Evolutionary conservation across 495 filamentous ascomycete genomes (phyloP).

Genomic region (Geoglossum glabrum): DNA sequence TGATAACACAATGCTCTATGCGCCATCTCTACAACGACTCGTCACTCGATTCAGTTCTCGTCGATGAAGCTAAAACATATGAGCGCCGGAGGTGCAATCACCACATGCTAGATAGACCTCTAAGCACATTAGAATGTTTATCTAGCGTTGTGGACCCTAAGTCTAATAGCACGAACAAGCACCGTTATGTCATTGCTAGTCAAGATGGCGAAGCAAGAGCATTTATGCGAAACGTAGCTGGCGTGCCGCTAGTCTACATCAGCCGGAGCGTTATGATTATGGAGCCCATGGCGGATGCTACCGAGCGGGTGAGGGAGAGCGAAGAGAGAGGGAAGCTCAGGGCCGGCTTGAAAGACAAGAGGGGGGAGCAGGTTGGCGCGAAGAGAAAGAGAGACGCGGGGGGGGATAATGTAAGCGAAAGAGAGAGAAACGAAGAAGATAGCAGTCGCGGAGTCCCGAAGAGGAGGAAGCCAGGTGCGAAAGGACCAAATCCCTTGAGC

Average conservation of each 20-base stretch:
- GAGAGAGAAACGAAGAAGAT: slow-evolving; percentile 13
- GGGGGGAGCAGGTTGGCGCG: slow-evolving; percentile 16
- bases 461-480: slow-evolving; percentile 50
- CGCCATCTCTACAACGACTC: slow-evolving; percentile 50
- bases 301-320: slow-evolving; percentile 36
- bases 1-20: slow-evolving; percentile 29
- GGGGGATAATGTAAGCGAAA: slow-evolving; percentile 11
- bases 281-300: slow-evolving; percentile 61
- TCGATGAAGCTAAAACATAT: slow-evolving; percentile 47
- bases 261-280: slow-evolving; percentile 75
- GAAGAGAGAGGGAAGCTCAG: slow-evolving; percentile 62
- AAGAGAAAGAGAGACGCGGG: slow-evolving; percentile 32
- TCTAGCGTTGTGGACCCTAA: slow-evolving; percentile 59
- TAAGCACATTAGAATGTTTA: slow-evolving; percentile 60
- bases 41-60: slow-evolving; percentile 34
- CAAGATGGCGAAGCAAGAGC: slow-evolving; percentile 40
- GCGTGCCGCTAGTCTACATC: slow-evolving; percentile 65
- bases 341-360: slow-evolving; percentile 39
- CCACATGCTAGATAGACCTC: slow-evolving; percentile 56
- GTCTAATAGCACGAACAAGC: slow-evolving; percentile 51
- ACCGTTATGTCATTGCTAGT: slow-evolving; percentile 74
- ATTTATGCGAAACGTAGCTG: slow-evolving; percentile 37
- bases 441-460: slow-evolving; percentile 17
- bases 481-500: slow-evolving; percentile 76
- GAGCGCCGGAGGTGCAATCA: slow-evolving; percentile 83